These are phyloP conservation scores for Zygosaccharomyces rouxii DNA, from an alignment of 805 yeast genomes.

Conservation along the genomic window DNA sequence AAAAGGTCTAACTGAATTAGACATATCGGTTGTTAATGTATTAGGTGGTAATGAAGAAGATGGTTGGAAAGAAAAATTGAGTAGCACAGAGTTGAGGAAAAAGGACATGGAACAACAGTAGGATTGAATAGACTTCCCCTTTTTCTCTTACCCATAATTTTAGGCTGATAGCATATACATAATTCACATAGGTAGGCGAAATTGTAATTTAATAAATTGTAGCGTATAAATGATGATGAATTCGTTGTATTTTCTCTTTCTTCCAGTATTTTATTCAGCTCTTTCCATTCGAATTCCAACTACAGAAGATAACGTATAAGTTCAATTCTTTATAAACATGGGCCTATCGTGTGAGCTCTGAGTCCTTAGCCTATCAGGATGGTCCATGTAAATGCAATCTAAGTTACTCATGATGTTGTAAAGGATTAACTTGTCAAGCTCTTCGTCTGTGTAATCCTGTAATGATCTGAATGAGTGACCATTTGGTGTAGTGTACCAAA, in stretches of 20 bases:
- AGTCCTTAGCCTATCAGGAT: constrained; percentile 73
- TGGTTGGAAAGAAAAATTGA: constrained; percentile 67
- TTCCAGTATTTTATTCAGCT: neutral
- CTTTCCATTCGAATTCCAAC: neutral
- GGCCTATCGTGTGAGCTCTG: constrained; percentile 53
- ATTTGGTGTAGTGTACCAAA: constrained; percentile 31
- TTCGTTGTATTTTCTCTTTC: neutral
- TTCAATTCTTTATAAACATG: constrained; percentile 47
- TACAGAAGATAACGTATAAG: neutral
- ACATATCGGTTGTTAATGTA: constrained; percentile 53
- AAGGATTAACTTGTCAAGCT: constrained; percentile 40
- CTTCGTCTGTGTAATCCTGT: constrained; percentile 49
- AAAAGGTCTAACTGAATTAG: constrained; percentile 50
- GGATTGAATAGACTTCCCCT: neutral
- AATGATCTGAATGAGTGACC: constrained; percentile 37
- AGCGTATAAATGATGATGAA: neutral
- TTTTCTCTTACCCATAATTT: no score
- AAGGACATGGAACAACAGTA: constrained; percentile 10
- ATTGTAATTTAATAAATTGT: neutral
- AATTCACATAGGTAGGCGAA: neutral
- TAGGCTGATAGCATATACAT: no score
- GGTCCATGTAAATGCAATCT: constrained; percentile 73
- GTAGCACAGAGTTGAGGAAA: constrained; percentile 76
- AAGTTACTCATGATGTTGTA: constrained; percentile 49
- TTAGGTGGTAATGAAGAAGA: constrained; percentile 57